Conservation (phyloP, 2,329 filamentous ascomycete genomes). For the Epichloe uncinata region DNA sequence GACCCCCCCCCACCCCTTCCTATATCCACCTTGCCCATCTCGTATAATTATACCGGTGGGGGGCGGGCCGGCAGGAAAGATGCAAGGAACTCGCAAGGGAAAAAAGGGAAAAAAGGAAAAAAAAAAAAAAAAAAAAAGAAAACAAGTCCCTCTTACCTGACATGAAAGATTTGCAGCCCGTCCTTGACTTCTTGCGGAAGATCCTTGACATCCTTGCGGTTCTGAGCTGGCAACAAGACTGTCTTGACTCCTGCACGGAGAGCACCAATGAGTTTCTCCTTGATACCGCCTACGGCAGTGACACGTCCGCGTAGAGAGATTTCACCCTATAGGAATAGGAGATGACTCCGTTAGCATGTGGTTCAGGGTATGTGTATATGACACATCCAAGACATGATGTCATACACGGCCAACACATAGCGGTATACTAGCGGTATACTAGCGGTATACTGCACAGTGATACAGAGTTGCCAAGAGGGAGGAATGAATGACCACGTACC, state of each 20-base stretch:
- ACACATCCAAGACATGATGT: background rate
- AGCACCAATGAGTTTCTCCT: slow-evolving; percentile 95
- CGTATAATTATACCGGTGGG: too few relatives aligned
- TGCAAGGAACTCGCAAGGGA: background rate
- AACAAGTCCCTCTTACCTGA: slow-evolving; percentile 52
- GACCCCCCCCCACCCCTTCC: too few relatives aligned
- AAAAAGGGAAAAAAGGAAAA: too few relatives aligned
- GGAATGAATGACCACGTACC: slow-evolving; percentile 30
- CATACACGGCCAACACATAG: background rate
- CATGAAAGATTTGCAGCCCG: slow-evolving; percentile 77
- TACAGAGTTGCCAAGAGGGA: background rate
- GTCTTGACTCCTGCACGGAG: slow-evolving; percentile 88
- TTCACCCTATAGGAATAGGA: slow-evolving; percentile 34
- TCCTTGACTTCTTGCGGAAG: slow-evolving; percentile 79
- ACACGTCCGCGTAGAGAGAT: slow-evolving; percentile 77
- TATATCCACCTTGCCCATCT: too few relatives aligned
- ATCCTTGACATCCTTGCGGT: slow-evolving; percentile 85
- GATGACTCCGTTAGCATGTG: background rate
- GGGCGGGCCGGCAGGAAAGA: background rate
- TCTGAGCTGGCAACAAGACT: slow-evolving; percentile 75
- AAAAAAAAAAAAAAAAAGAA: too few relatives aligned
- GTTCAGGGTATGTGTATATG: background rate
- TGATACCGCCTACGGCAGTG: slow-evolving; percentile 91
- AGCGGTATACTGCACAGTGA: background rate
- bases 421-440: background rate